Evolutionary conservation across 2,329 filamentous ascomycete species (phyloP), one percentile per base, ranked within the genome.

Genomic region (Colletotrichum liriopes): DNA sequence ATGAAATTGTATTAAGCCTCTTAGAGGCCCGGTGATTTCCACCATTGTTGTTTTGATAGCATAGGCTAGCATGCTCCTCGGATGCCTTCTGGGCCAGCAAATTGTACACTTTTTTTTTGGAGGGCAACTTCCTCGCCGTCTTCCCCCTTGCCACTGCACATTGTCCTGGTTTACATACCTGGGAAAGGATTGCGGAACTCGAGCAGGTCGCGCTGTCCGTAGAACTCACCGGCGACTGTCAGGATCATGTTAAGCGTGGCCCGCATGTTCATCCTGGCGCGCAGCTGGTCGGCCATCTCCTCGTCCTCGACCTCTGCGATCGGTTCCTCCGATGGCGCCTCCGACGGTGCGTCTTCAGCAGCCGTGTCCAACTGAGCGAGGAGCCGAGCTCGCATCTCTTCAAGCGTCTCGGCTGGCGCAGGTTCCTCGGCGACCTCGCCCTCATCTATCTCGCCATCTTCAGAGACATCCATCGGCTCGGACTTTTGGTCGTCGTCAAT

Each of bases 201-300:
- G 60, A 98, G 87, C 74, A 98, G 82, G 81, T 98, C 96, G 75
- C 92, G 88, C 82, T 98, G 96, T 1, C 96, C 95, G 82, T 95
- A 98, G 75, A 93, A 91, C 82, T 98, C 95, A 77, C 94, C 95
- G 59, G 93, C 92, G 45, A 98, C 88, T 0, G 94, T 96, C 76
- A 98, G 85, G 65, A 98, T 94, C 94, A 97, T 97, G 82, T 97
- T 95, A 43, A 98, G 86, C 51, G 94, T 95, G n/a, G 91, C 92
- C 37, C 89, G 86, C 84, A 86, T 86, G 79, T 88, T 90, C 77
- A 85, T 81, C 49, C 82, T 83, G 49, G 80, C 79, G n/a, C 84
- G 80, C 45, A 75, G 76, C 4, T 78, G 76, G 3, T 74, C 75
- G 43, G 59, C 37, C 18, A 39, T 65, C 23, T 67, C 56, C 23